Base-by-base conservation (phyloP, 2,329 filamentous ascomycete genomes). In the Tolypocladium capitatum region DNA sequence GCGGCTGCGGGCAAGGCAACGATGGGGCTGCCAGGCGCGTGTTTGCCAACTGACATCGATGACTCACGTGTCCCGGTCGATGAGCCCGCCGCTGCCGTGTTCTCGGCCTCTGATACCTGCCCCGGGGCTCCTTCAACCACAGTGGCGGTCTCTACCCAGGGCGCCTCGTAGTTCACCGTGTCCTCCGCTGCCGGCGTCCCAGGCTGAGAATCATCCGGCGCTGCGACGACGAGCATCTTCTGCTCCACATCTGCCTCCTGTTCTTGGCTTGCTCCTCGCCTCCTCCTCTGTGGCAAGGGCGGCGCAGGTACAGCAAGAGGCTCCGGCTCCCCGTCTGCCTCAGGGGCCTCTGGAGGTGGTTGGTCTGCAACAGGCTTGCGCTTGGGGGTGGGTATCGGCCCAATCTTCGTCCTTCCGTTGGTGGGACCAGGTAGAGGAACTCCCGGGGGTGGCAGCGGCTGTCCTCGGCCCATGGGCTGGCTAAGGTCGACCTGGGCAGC, bases 401-500 rank as follows among this genome's bases (percentile, higher is more conserved):
- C 75, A 41, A 76, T 74, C 58, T 76, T 79, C 7, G 77, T 74
- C 49, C 71, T 75, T 47, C 72, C 76, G 33, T 81, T 78, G 1
- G 83, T 83, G 38, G 72, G 78, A 2, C 63, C 59, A 5, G 89
- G 88, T 1, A 94, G 72, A 4, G 89, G 88, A 41, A 76, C 81
- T 2, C 88, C 89, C 2, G 84, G 86, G 9, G 88, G 87, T 43
- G 87, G 88, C 18, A 94, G 69, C 1, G 88, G 88, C 55, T 84
- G 83, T 0, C 88, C 88, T 35, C 88, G 77, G 1, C 89, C 89
- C 70, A 94, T 88, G 2, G 88, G 88, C 56, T 86, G 78, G 53
- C 63, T 66, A 50, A 76, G 54, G 65, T 79, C 63, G 51, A 78
- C 60, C 9, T 60, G 60, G 24, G 49, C 57, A 24, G 53, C 49